Evolutionary conservation across 768 basidiomycete genomes (phyloP).

Genomic region (Podaxis pistillaris): DNA sequence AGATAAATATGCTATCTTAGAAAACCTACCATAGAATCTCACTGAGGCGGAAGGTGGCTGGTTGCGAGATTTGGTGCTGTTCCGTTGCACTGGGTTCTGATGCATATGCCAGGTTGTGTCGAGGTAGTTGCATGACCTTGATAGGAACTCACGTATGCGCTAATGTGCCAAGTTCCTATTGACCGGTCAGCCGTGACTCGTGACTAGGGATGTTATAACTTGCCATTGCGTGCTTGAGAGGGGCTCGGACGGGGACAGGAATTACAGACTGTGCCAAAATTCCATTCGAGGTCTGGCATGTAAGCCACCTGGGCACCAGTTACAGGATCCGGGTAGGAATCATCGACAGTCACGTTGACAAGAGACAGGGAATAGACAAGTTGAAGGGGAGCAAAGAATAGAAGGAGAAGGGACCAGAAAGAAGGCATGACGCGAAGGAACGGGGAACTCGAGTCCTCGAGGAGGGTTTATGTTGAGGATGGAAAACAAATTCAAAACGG

Average conservation of each 20-base stretch:
- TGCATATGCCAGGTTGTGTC: neutral
- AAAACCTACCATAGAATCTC: neutral
- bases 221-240: neutral
- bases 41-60: neutral
- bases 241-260: neutral
- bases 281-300: neutral
- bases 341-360: slow-evolving; percentile 1
- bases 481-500: neutral
- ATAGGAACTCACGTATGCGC: neutral
- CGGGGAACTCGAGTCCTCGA: neutral
- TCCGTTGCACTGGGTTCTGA: neutral
- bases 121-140: neutral
- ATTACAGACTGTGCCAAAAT: neutral
- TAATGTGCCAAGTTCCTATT: slow-evolving; percentile 4
- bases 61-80: neutral
- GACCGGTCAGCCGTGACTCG: neutral
- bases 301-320: slow-evolving; percentile 2
- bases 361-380: neutral
- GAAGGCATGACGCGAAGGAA: slow-evolving; percentile 1
- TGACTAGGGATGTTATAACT: neutral
- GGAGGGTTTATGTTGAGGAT: neutral
- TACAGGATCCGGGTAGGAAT: neutral
- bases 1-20: neutral
- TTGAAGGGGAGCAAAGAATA: neutral
- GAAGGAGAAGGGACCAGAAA: slow-evolving; percentile 1